Conservation (phyloP, 768 basidiomycete genomes). For the Boletus tylopilopsis region DNA sequence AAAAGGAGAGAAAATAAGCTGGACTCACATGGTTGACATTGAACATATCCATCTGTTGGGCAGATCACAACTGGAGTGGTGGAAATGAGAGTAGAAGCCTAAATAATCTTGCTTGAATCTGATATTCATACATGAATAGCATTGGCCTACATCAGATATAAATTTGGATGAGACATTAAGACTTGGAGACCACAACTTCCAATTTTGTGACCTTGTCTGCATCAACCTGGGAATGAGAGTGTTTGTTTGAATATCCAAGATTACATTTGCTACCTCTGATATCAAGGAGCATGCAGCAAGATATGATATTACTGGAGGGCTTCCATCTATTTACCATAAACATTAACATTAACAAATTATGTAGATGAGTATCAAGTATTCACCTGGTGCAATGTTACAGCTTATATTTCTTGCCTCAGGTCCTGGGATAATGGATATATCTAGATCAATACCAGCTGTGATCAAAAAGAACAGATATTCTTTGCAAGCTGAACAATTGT, state of each 20-base stretch:
- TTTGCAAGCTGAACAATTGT: neutral
- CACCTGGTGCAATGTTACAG: neutral
- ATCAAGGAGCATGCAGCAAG: conserved; percentile 9
- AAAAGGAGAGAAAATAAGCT: neutral
- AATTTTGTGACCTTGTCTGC: neutral
- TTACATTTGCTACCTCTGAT: neutral
- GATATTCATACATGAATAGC: no score
- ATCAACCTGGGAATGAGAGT: neutral
- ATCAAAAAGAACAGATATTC: conserved; percentile 8
- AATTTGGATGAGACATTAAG: neutral
- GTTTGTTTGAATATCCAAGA: conserved; percentile 1
- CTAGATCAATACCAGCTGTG: conserved; percentile 6
- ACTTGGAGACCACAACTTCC: conserved; percentile 7
- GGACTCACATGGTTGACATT: neutral
- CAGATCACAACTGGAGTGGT: neutral
- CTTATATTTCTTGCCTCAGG: neutral
- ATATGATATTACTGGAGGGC: neutral
- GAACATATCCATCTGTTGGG: neutral
- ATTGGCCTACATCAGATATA: neutral
- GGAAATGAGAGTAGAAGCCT: neutral
- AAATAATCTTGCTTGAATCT: neutral
- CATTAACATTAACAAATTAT: no score
- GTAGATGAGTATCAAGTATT: no score
- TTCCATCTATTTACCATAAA: neutral
- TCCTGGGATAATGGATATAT: neutral